phyloP scores from a whole-genome alignment of 495 filamentous ascomycete species.

The Patellaria atrata region DNA sequence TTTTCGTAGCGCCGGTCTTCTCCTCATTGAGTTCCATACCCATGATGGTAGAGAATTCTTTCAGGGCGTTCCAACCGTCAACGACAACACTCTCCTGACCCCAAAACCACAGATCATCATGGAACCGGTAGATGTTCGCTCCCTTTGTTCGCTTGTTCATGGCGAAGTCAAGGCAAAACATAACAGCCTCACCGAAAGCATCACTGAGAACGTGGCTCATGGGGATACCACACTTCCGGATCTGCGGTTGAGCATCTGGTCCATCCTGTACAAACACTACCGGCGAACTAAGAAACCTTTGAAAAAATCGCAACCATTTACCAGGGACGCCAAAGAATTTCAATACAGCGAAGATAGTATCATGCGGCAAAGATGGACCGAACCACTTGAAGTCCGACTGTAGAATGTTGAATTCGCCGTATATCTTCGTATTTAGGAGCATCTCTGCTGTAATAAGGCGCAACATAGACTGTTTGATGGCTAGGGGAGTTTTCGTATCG shows the following conservation, averaged over 20 bases:
- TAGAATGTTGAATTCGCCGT: conserved; percentile 16
- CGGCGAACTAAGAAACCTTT: conserved; percentile 17
- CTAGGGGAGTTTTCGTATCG: conserved; percentile 12
- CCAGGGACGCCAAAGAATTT: conserved; percentile 19
- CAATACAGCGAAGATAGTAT: conserved; percentile 19
- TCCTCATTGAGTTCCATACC: conserved; percentile 18
- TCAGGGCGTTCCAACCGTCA: conserved; percentile 17
- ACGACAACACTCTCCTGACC: conserved; percentile 13
- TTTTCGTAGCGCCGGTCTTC: conserved; percentile 16
- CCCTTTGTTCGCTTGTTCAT: conserved; percentile 22
- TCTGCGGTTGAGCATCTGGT: conserved; percentile 5
- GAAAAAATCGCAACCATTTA: conserved; percentile 23
- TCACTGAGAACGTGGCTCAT: conserved; percentile 21
- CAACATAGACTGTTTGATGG: conserved; percentile 18
- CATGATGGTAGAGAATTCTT: conserved; percentile 19
- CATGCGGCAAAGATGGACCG: conserved; percentile 18
- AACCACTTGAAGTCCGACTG: conserved; percentile 22
- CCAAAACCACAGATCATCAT: conserved; percentile 27
- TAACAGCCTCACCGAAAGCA: conserved; percentile 17
- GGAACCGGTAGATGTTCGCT: conserved; percentile 18
- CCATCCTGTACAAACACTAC: conserved; percentile 20
- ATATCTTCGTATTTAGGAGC: conserved; percentile 18
- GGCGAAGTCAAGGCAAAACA: conserved; percentile 23
- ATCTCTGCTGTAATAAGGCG: conserved; percentile 21
- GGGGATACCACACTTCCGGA: conserved; percentile 20